These are phyloP conservation scores for Lentinula sp. DNA, from an alignment of 768 basidiomycete genomes.

Conservation along the genomic window DNA sequence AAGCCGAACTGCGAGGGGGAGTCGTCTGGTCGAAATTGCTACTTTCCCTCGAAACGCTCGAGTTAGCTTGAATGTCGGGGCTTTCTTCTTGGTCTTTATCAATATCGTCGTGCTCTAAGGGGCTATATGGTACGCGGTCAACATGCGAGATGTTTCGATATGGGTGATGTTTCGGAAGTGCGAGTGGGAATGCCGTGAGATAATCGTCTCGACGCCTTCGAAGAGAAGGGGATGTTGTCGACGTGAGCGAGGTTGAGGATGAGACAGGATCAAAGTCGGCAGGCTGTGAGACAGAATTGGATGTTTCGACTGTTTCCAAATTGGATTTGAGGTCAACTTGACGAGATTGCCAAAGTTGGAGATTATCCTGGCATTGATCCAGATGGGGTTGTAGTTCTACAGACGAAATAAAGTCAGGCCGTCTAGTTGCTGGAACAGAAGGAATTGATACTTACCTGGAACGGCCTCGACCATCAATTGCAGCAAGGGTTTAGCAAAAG, in stretches of 20 bases:
- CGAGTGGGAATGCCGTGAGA: constrained; percentile 27
- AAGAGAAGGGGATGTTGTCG: constrained; percentile 26
- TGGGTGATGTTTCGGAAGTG: constrained; percentile 25
- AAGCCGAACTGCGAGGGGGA: constrained; percentile 11
- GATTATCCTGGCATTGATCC: constrained; percentile 62
- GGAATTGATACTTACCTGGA: constrained; percentile 47
- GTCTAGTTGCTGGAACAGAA: not conserved
- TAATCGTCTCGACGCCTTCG: constrained; percentile 20
- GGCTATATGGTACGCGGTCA: not conserved
- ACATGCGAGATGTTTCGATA: constrained; percentile 6
- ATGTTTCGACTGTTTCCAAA: not conserved
- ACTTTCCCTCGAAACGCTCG: not conserved
- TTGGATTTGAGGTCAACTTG: constrained; percentile 29
- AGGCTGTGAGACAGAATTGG: not conserved
- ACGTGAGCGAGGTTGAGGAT: constrained; percentile 35
- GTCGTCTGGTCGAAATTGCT: not conserved
- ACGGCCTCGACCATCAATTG: constrained; percentile 67
- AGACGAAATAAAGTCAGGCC: not conserved
- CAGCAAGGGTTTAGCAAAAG: constrained; percentile 80
- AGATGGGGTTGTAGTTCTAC: constrained; percentile 67
- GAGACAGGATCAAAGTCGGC: constrained; percentile 18
- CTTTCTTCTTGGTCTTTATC: constrained; percentile 4
- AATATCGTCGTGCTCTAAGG: constrained; percentile 5
- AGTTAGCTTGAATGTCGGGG: constrained; percentile 8
- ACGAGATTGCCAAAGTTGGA: constrained; percentile 61